Evolutionary conservation across 106 monocot genomes (phyloP).

Genomic region (Allium cepa): DNA sequence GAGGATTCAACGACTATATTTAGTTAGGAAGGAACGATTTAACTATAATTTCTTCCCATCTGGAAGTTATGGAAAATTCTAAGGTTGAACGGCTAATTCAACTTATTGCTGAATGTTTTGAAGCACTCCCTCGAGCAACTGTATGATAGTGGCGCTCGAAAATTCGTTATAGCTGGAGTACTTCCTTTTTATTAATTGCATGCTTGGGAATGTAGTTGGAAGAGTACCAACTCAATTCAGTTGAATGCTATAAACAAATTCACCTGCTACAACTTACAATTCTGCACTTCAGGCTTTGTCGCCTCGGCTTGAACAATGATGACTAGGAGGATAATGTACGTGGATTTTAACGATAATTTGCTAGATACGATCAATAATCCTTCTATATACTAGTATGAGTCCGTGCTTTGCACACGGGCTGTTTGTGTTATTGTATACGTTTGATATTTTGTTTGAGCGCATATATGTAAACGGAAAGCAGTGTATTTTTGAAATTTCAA

Average conservation of each 20-base stretch:
- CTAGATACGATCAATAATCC: slow-evolving; percentile 8
- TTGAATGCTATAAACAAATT: not conserved
- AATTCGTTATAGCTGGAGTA: not conserved
- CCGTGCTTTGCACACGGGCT: too few species aligned
- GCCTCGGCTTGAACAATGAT: not conserved
- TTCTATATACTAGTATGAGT: too few species aligned
- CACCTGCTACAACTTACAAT: not conserved
- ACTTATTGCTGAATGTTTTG: not conserved
- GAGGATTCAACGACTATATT: not conserved
- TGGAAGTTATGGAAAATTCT: not conserved
- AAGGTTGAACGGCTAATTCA: not conserved
- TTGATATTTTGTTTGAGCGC: too few species aligned
- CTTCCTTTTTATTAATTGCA: not conserved
- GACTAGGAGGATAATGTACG: not conserved
- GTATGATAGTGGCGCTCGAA: not conserved
- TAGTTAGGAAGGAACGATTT: not conserved
- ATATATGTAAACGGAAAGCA: too few species aligned
- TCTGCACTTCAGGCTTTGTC: not conserved
- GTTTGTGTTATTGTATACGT: too few species aligned
- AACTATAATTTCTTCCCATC: not conserved
- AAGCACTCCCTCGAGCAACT: not conserved
- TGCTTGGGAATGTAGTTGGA: not conserved
- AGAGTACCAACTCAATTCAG: not conserved
- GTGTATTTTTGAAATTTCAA: too few species aligned
- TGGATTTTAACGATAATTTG: not conserved